Evolutionary conservation across 164 flowering plant species (phyloP).

Genomic region (Chimonanthus praecox): DNA sequence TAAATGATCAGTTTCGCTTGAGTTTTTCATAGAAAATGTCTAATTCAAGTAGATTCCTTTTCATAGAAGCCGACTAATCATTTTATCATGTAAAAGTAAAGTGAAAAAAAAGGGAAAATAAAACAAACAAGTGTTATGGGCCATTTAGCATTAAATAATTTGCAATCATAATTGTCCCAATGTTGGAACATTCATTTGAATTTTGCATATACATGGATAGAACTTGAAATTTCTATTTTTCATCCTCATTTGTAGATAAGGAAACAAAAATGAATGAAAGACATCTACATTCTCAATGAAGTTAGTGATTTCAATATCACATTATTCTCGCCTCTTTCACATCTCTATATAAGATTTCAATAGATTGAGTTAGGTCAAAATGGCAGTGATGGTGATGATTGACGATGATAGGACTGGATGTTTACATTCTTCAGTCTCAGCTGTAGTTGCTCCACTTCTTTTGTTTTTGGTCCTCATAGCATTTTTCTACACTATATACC

Average conservation of each 20-base stretch:
- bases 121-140: not conserved
- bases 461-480: not conserved
- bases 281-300: not conserved
- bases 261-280: not conserved
- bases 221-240: not conserved
- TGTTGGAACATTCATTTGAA: not conserved
- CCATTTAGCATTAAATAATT: not conserved
- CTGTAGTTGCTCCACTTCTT: not conserved
- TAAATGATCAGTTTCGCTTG: no score
- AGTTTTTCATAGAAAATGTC: no score
- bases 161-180: not conserved
- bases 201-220: not conserved
- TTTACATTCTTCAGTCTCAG: not conserved
- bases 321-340: not conserved
- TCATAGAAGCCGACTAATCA: not conserved
- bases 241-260: not conserved
- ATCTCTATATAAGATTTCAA: not conserved
- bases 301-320: not conserved
- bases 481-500: not conserved
- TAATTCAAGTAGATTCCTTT: no score
- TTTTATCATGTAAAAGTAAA: not conserved
- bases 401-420: not conserved
- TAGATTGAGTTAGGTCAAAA: no score
- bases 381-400: no score
- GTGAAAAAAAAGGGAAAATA: not conserved